Percentiles rank a stretch among this genome's conserved stretches.
phyloP scores from a whole-genome alignment of 75 land plant genomes.

The Cupressus sempervirens region DNA sequence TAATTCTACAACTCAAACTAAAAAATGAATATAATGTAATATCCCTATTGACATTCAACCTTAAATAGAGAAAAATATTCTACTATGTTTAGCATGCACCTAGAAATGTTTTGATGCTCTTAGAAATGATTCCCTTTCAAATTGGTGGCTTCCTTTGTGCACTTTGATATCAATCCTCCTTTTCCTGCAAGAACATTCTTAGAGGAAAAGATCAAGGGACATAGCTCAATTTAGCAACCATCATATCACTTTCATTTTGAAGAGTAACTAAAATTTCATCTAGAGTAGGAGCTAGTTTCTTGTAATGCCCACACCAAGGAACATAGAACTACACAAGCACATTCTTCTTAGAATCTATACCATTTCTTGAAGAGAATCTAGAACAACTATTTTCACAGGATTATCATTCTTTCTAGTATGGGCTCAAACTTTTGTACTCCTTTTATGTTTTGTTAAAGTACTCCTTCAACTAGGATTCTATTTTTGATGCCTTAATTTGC shows the following conservation, averaged over 20 bases:
- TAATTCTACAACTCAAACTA: too few relatives aligned
- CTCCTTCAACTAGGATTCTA: slow-evolving; percentile 71
- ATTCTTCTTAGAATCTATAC: slow-evolving; percentile 91
- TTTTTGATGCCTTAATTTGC: slow-evolving; percentile 42
- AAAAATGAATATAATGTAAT: too few relatives aligned
- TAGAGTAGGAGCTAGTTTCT: slow-evolving; percentile 72
- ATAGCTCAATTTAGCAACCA: slow-evolving; percentile 79
- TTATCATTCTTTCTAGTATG: slow-evolving; percentile 75
- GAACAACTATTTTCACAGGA: slow-evolving; percentile 92
- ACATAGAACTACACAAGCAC: slow-evolving; percentile 86
- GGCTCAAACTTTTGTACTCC: slow-evolving; percentile 68
- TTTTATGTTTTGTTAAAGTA: slow-evolving; percentile 60
- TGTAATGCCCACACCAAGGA: slow-evolving; percentile 94
- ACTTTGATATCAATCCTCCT: too few relatives aligned
- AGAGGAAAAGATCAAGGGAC: too few relatives aligned
- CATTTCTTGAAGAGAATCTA: slow-evolving; percentile 62
- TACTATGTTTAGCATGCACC: too few relatives aligned
- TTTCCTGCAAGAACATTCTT: too few relatives aligned
- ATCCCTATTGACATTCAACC: too few relatives aligned
- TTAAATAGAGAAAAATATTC: too few relatives aligned
- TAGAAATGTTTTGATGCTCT: too few relatives aligned
- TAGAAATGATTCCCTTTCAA: too few relatives aligned
- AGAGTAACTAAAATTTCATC: slow-evolving; percentile 70
- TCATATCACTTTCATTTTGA: slow-evolving; percentile 46
- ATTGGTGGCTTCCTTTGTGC: too few relatives aligned